Percentiles rank a stretch among this genome's conserved stretches.
Evolutionary conservation across 2,329 filamentous ascomycete genomes (phyloP).

Genomic region (Penicillium sp.): DNA sequence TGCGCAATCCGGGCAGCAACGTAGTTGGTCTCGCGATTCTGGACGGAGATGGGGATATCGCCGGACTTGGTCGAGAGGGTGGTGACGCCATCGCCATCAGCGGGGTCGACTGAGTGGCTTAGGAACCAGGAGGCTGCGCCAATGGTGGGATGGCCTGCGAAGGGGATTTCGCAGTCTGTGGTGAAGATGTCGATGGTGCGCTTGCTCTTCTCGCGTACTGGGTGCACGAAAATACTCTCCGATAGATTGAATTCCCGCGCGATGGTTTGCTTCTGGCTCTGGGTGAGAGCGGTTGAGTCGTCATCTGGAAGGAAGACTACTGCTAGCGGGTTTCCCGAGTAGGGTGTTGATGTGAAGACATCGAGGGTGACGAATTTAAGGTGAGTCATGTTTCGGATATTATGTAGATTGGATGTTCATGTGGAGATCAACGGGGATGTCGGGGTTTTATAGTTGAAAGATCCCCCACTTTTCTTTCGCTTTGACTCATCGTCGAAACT

Average conservation of each 20-base stretch:
- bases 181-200: conserved; percentile 54
- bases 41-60: conserved; percentile 47
- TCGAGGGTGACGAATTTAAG: conserved; percentile 38
- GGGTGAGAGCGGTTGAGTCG: conserved; percentile 35
- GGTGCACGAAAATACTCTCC: conserved; percentile 56
- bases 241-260: conserved; percentile 58
- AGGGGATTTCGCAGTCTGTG: conserved; percentile 50
- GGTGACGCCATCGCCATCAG: conserved; percentile 6
- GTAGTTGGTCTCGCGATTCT: conserved; percentile 8
- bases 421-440: not conserved
- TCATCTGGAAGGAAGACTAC: conserved; percentile 47
- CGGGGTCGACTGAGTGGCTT: conserved; percentile 18
- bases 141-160: conserved; percentile 58
- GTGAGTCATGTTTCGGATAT: conserved; percentile 21
- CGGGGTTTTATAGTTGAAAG: not conserved
- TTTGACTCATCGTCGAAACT: not conserved
- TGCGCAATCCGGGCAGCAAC: conserved; percentile 35
- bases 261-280: conserved; percentile 52
- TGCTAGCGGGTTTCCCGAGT: conserved; percentile 54
- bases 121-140: conserved; percentile 52
- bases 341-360: conserved; percentile 43
- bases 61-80: conserved; percentile 57
- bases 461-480: not conserved
- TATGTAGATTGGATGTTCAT: not conserved
- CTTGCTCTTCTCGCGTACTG: conserved; percentile 10